Conservation (phyloP, 345 rosid genomes). For the Anastatica hierochuntica region DNA sequence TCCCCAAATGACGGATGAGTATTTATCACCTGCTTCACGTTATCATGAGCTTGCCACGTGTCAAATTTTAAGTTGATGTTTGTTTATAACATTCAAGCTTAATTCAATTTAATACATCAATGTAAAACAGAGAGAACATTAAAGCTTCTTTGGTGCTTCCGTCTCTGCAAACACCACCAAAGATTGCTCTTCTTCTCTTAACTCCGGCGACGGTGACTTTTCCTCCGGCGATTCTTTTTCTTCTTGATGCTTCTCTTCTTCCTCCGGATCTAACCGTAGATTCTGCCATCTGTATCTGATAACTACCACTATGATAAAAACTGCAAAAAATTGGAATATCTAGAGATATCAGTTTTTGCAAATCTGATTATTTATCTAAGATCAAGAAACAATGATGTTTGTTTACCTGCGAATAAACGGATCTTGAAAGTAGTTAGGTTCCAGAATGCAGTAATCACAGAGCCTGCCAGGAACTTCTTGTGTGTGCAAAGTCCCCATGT, state of each 20-base stretch:
- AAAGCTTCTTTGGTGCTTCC: slow-evolving; percentile 14
- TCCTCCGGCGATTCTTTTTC: neutral
- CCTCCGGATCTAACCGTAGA: slow-evolving; percentile 26
- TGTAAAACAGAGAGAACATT: too few relatives aligned
- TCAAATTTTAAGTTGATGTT: too few relatives aligned
- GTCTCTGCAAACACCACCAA: slow-evolving; percentile 28
- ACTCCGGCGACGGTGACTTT: neutral
- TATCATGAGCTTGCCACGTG: too few relatives aligned
- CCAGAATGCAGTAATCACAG: slow-evolving; percentile 77
- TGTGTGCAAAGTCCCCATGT: slow-evolving; percentile 77
- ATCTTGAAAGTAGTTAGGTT: slow-evolving; percentile 70
- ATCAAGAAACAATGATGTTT: neutral
- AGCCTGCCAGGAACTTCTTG: slow-evolving; percentile 77
- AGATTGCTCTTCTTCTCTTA: slow-evolving; percentile 30
- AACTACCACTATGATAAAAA: slow-evolving; percentile 63
- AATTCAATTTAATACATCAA: too few relatives aligned
- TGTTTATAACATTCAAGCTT: too few relatives aligned
- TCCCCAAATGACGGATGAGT: too few relatives aligned
- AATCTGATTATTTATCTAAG: neutral
- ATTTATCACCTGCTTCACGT: too few relatives aligned
- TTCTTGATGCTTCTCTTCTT: slow-evolving; percentile 24
- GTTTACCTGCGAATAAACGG: slow-evolving; percentile 64
- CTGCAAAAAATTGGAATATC: slow-evolving; percentile 33
- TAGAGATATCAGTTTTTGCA: neutral
- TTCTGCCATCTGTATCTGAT: slow-evolving; percentile 54